Evolutionary conservation across 73 alveolate species (phyloP).

Genomic region (Blepharisma stoltei): DNA sequence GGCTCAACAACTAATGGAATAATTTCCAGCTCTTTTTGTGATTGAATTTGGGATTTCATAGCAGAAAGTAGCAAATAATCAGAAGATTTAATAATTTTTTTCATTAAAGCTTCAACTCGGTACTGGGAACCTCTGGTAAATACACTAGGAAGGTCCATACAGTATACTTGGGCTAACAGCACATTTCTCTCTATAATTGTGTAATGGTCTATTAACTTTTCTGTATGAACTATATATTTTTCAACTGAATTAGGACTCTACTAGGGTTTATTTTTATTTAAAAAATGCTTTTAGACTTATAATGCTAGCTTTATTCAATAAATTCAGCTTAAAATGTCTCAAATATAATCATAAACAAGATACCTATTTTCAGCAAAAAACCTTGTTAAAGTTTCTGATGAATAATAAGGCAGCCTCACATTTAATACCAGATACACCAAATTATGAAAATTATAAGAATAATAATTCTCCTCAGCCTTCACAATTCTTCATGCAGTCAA

Average conservation of each 20-base stretch:
- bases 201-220: constrained; percentile 28
- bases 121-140: constrained; percentile 92
- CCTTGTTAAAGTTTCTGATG: not conserved
- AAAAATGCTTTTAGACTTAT: too few relatives aligned
- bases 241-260: too few relatives aligned
- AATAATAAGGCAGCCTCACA: constrained; percentile 4
- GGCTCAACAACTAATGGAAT: constrained; percentile 99
- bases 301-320: too few relatives aligned
- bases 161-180: constrained; percentile 89
- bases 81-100: constrained; percentile 72
- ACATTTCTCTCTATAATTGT: constrained; percentile 79
- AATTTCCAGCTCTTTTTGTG: constrained; percentile 70
- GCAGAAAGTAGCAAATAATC: constrained; percentile 86
- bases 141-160: constrained; percentile 90
- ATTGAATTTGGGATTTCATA: constrained; percentile 37
- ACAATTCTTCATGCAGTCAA: not conserved
- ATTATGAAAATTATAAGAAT: constrained; percentile 7
- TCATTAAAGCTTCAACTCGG: constrained; percentile 92
- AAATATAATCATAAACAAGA: not conserved
- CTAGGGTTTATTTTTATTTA: too few relatives aligned
- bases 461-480: constrained; percentile 8
- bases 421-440: not conserved
- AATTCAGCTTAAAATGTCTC: constrained; percentile 35
- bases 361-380: not conserved
- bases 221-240: not conserved